These are phyloP conservation scores for Pyrenochaeta sp. DNA, from an alignment of 2,329 filamentous ascomycete species.

Conservation along the genomic window DNA sequence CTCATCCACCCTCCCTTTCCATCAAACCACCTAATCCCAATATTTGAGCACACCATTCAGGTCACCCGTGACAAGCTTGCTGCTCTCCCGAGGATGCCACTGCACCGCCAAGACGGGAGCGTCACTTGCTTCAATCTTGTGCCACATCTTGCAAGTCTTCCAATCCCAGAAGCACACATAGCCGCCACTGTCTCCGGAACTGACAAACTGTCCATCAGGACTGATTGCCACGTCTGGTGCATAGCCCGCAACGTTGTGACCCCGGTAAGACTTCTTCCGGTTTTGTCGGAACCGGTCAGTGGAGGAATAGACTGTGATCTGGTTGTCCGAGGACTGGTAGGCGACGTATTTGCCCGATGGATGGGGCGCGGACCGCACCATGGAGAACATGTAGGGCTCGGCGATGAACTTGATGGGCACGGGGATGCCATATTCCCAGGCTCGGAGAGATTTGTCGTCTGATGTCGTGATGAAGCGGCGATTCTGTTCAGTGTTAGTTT, in stretches of 20 bases:
- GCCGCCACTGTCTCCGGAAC: conserved; percentile 84
- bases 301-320: conserved; percentile 93
- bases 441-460: conserved; percentile 93
- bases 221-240: conserved; percentile 88
- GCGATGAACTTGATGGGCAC: conserved; percentile 99
- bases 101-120: conserved; percentile 83
- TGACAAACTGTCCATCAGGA: conserved; percentile 91
- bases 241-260: conserved; percentile 94
- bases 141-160: conserved; percentile 99
- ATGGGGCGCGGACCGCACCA: conserved; percentile 84
- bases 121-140: conserved; percentile 88
- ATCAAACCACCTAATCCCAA: conserved; percentile 72
- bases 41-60: conserved; percentile 88
- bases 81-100: conserved; percentile 98
- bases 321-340: conserved; percentile 93
- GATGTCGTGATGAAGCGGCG: conserved; percentile 97
- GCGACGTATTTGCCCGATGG: conserved; percentile 93
- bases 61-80: conserved; percentile 90
- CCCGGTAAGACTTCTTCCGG: conserved; percentile 93
- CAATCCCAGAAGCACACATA: conserved; percentile 98
- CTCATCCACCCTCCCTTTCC: background rate
- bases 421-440: conserved; percentile 98
- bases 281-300: conserved; percentile 98
- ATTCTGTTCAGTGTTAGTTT: conserved; percentile 54
- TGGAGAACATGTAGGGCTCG: conserved; percentile 96